Conservation (phyloP, 2,329 filamentous ascomycete genomes). For the Colletotrichum sp. region DNA sequence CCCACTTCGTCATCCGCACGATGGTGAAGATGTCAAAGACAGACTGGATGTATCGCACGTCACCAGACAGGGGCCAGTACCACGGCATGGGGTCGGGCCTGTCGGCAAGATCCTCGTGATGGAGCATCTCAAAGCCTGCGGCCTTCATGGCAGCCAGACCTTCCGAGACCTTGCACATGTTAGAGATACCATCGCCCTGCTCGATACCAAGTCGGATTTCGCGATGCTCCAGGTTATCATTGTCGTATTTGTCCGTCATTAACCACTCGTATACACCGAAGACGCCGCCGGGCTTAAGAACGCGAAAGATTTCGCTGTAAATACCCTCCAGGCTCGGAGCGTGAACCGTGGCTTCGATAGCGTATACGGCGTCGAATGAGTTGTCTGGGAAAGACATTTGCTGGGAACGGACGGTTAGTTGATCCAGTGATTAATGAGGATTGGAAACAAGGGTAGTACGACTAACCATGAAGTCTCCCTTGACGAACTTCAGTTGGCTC, state of each 20-base stretch:
- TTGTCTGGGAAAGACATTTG: conserved; percentile 93
- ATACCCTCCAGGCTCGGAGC: conserved; percentile 86
- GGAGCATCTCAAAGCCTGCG: conserved; percentile 72
- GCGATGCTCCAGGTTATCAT: conserved; percentile 80
- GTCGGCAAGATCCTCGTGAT: conserved; percentile 63
- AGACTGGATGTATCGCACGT: conserved; percentile 83
- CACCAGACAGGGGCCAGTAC: conserved; percentile 92
- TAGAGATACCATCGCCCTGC: conserved; percentile 89
- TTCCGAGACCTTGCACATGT: conserved; percentile 87
- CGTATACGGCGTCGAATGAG: conserved; percentile 90
- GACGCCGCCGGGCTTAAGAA: conserved; percentile 90
- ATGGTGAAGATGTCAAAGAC: conserved; percentile 82
- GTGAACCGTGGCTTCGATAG: conserved; percentile 93
- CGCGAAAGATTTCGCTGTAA: conserved; percentile 88
- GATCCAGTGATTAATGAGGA: no score
- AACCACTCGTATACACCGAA: conserved; percentile 98
- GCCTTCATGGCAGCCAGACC: conserved; percentile 80
- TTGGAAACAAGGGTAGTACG: background rate
- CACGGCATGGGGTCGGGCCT: conserved; percentile 79
- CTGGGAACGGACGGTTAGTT: conserved; percentile 36
- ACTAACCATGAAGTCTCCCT: conserved; percentile 88
- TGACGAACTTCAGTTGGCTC: conserved; percentile 79
- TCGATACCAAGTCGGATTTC: conserved; percentile 90
- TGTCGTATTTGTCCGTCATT: conserved; percentile 95
- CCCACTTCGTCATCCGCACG: conserved; percentile 86